These are phyloP conservation scores for Colletotrichum plurivorum DNA, from an alignment of 2,329 filamentous ascomycete genomes.

Conservation along the genomic window DNA sequence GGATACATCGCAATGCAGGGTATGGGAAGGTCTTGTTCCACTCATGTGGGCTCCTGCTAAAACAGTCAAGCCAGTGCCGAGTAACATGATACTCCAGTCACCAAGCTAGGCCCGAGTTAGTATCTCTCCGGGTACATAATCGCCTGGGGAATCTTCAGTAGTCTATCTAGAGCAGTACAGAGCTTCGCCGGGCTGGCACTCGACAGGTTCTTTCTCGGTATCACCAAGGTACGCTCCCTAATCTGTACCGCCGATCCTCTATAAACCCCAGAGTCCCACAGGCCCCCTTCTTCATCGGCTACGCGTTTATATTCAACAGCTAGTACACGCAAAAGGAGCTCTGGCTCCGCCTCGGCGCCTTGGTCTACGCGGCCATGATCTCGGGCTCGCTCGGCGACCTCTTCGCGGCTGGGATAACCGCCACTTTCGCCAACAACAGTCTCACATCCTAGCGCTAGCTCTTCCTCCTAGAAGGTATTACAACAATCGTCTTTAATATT, in stretches of 20 bases:
- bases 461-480: conserved; percentile 62
- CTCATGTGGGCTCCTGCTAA: too few species aligned
- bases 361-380: conserved; percentile 50
- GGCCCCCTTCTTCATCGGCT: conserved; percentile 41
- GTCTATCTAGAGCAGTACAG: conserved; percentile 41
- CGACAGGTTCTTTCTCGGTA: conserved; percentile 43
- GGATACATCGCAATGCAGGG: conserved; percentile 54
- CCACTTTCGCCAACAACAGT: conserved; percentile 44
- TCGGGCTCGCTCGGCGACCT: conserved; percentile 50
- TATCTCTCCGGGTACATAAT: conserved; percentile 50
- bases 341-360: conserved; percentile 33
- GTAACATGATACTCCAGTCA: conserved; percentile 58
- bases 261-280: neutral
- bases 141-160: conserved; percentile 46
- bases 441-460: conserved; percentile 66
- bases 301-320: conserved; percentile 40
- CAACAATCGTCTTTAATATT: conserved; percentile 44
- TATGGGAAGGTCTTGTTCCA: conserved; percentile 2
- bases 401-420: conserved; percentile 46
- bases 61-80: conserved; percentile 52
- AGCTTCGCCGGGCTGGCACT: conserved; percentile 41
- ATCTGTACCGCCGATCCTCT: too few species aligned
- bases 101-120: conserved; percentile 58
- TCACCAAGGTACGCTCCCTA: conserved; percentile 37
- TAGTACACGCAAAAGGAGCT: conserved; percentile 42